Conservation (phyloP, 1,284 basidiomycete genomes). For the Athelia psychrophila region DNA sequence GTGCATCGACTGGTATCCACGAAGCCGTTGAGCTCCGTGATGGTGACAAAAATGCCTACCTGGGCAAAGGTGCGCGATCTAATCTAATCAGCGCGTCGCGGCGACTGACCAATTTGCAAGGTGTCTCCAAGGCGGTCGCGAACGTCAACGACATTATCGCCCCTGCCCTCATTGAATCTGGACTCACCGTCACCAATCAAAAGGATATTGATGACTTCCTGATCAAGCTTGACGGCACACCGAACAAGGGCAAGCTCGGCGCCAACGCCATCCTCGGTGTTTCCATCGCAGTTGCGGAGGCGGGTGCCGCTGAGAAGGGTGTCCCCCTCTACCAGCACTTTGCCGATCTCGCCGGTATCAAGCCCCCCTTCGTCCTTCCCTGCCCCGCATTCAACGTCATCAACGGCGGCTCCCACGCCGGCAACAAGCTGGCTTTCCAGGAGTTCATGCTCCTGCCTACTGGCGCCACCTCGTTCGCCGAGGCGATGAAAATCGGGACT, state of each 20-base stretch:
- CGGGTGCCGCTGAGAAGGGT: conserved; percentile 91
- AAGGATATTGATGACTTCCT: conserved; percentile 98
- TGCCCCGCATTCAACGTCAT: conserved; percentile 98
- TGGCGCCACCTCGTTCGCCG: conserved; percentile 88
- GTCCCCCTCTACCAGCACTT: conserved; percentile 97
- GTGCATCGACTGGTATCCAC: conserved; percentile 97
- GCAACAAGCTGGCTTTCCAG: conserved; percentile 99
- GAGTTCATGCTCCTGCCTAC: conserved; percentile 99
- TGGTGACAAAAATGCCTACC: conserved; percentile 89
- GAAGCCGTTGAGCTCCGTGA: conserved; percentile 99
- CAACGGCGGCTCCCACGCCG: conserved; percentile 99
- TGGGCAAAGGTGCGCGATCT: conserved; percentile 82
- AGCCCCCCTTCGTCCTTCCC: conserved; percentile 91
- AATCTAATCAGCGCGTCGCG: conserved; percentile 6
- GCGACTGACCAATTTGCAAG: conserved; percentile 35
- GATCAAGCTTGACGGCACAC: conserved; percentile 96
- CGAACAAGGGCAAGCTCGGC: conserved; percentile 99
- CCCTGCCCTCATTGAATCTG: conserved; percentile 86
- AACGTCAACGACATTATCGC: conserved; percentile 96
- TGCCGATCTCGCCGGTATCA: conserved; percentile 92
- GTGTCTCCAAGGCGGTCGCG: conserved; percentile 90
- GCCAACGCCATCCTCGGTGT: conserved; percentile 99
- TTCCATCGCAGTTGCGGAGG: conserved; percentile 94
- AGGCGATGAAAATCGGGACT: conserved; percentile 98
- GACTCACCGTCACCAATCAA: conserved; percentile 87